Evolutionary conservation across 805 yeast species (phyloP).

Genomic region (Saccharomycopsis oosterbeekiorum): DNA sequence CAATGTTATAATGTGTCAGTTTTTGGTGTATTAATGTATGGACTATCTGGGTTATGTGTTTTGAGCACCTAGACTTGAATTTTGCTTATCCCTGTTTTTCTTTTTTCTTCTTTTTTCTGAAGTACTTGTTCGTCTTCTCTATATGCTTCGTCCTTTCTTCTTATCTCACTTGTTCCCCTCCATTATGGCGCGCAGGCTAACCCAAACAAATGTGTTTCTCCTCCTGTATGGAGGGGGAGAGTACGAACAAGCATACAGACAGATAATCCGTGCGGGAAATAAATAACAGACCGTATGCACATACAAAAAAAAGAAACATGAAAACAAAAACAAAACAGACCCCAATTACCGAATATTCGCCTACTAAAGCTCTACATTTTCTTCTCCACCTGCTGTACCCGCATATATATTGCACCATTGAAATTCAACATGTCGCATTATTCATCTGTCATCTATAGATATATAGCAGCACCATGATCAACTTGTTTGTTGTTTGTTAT

Average conservation of each 20-base stretch:
- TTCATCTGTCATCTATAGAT: not conserved
- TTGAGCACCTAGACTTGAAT: too few species aligned
- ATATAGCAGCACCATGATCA: not conserved
- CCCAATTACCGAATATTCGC: slow-evolving; percentile 1
- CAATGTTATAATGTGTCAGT: not conserved
- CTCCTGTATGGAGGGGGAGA: not conserved
- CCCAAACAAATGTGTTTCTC: not conserved
- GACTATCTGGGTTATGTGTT: not conserved
- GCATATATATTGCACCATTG: not conserved
- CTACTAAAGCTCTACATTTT: not conserved
- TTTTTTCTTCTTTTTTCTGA: too few species aligned
- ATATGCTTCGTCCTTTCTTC: too few species aligned
- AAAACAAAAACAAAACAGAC: not conserved
- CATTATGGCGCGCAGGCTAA: not conserved
- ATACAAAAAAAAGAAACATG: not conserved
- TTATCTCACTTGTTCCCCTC: not conserved
- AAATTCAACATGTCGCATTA: not conserved
- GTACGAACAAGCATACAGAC: not conserved
- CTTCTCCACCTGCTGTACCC: not conserved
- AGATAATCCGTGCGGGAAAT: not conserved
- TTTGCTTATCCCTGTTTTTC: too few species aligned
- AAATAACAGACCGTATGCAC: not conserved
- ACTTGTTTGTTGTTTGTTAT: not conserved
- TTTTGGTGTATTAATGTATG: not conserved
- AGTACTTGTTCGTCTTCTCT: too few species aligned